phyloP scores from a whole-genome alignment of 805 yeast genomes.

The Lipomyces orientalis region DNA sequence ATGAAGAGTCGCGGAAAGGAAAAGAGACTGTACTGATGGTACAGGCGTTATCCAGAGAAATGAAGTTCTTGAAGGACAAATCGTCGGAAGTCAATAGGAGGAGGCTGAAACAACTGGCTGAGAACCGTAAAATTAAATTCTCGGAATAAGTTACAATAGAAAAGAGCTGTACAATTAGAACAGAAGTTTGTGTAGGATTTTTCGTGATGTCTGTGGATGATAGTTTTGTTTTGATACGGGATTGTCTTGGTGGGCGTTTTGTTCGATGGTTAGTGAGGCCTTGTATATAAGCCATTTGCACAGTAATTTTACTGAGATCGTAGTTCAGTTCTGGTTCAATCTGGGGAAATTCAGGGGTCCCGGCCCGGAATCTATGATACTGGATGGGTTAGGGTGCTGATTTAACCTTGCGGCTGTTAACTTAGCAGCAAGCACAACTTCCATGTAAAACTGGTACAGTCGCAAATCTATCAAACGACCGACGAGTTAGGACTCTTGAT shows the following conservation, averaged over 20 bases:
- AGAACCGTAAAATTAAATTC: background rate
- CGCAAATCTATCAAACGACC: too few species aligned
- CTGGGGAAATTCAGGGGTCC: background rate
- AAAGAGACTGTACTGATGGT: conserved; percentile 13
- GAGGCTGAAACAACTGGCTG: conserved; percentile 17
- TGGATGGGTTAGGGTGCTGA: too few species aligned
- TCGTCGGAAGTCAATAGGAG: conserved; percentile 21
- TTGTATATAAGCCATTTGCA: background rate
- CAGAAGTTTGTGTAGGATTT: background rate
- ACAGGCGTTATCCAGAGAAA: conserved; percentile 16
- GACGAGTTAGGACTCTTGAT: background rate
- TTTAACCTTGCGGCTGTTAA: too few species aligned
- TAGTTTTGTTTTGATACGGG: background rate
- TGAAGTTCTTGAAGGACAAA: conserved; percentile 18
- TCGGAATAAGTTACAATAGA: background rate
- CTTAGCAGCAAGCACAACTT: too few species aligned
- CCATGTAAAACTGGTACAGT: too few species aligned
- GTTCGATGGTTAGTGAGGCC: background rate
- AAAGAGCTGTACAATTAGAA: background rate
- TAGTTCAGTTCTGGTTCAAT: too few species aligned
- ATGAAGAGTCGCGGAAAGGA: conserved; percentile 8
- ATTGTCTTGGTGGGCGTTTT: background rate
- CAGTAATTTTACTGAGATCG: background rate
- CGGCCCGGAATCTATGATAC: too few species aligned
- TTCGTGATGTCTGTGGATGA: background rate